Conservation (phyloP, 805 yeast species). For the Saccharomycopsis fibuligera region DNA sequence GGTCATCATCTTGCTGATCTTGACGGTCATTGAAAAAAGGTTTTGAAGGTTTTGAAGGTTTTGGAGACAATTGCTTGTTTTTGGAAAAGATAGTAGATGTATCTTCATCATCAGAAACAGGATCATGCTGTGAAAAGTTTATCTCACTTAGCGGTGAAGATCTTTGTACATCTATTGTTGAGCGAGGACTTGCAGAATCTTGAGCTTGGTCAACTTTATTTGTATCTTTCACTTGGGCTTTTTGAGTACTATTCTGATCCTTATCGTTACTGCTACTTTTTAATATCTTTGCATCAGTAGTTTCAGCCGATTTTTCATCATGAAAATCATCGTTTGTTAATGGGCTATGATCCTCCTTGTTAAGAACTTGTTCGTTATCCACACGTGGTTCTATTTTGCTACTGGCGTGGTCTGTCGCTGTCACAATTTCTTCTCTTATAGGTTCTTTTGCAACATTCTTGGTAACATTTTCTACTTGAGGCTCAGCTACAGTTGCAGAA, state of each 20-base stretch:
- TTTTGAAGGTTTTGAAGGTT: too few relatives aligned
- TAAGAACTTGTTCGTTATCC: too few relatives aligned
- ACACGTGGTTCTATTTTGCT: too few relatives aligned
- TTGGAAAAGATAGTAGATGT: too few relatives aligned
- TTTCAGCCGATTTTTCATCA: too few relatives aligned
- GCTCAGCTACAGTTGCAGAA: not conserved
- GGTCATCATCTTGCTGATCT: too few relatives aligned
- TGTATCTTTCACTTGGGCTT: too few relatives aligned
- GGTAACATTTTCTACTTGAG: not conserved
- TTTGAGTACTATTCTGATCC: not conserved
- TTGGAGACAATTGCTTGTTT: too few relatives aligned
- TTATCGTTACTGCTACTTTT: not conserved
- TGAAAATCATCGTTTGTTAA: too few relatives aligned
- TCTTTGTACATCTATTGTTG: not conserved
- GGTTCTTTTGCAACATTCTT: not conserved
- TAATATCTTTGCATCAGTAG: not conserved
- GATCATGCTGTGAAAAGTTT: conserved; percentile 1
- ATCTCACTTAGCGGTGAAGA: conserved; percentile 19
- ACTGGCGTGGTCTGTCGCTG: not conserved
- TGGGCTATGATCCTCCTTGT: too few relatives aligned
- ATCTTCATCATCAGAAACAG: not conserved
- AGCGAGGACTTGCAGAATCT: not conserved
- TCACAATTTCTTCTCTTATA: not conserved
- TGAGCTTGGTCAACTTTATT: not conserved
- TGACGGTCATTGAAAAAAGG: too few relatives aligned